phyloP scores from a whole-genome alignment of 257 asterid species.

The Echites panduratus region DNA sequence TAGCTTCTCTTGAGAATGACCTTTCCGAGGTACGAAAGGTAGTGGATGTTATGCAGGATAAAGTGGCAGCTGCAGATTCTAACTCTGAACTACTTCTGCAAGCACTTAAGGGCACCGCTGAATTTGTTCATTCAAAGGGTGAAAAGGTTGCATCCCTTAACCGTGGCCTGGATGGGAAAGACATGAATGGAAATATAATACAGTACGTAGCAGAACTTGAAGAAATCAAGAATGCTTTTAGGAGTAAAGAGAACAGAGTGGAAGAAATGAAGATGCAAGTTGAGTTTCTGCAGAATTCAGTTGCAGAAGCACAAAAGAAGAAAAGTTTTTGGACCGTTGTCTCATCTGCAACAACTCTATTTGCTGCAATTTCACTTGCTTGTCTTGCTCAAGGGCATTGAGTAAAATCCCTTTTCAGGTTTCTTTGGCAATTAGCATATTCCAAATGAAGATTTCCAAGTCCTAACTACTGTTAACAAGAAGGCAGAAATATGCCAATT shows the following conservation, averaged over 20 bases:
- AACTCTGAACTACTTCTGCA: slow-evolving; percentile 38
- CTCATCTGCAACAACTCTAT: slow-evolving; percentile 66
- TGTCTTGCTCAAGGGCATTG: slow-evolving; percentile 57
- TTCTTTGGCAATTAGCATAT: not conserved
- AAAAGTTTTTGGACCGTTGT: slow-evolving; percentile 61
- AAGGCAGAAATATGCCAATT: slow-evolving; percentile 7
- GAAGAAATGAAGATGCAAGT: slow-evolving; percentile 57
- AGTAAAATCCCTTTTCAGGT: slow-evolving; percentile 4
- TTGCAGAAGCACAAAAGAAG: slow-evolving; percentile 54
- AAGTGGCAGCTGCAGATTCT: slow-evolving; percentile 33
- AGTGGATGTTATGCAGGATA: slow-evolving; percentile 31
- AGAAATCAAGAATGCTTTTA: slow-evolving; percentile 53
- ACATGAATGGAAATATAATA: slow-evolving; percentile 27
- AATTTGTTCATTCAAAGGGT: slow-evolving; percentile 31
- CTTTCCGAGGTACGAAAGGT: slow-evolving; percentile 28
- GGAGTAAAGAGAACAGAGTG: slow-evolving; percentile 34
- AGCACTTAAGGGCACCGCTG: slow-evolving; percentile 50
- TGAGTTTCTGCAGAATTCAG: slow-evolving; percentile 38
- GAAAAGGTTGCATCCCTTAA: slow-evolving; percentile 7
- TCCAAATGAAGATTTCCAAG: not conserved
- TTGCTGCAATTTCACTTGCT: slow-evolving; percentile 61
- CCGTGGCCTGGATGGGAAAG: slow-evolving; percentile 3
- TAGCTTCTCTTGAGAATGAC: slow-evolving; percentile 30
- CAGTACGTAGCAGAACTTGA: slow-evolving; percentile 37
- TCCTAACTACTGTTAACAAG: not conserved